Conservation (phyloP, 352 stramenopile genomes). For the Phytophthora agathidicida region DNA sequence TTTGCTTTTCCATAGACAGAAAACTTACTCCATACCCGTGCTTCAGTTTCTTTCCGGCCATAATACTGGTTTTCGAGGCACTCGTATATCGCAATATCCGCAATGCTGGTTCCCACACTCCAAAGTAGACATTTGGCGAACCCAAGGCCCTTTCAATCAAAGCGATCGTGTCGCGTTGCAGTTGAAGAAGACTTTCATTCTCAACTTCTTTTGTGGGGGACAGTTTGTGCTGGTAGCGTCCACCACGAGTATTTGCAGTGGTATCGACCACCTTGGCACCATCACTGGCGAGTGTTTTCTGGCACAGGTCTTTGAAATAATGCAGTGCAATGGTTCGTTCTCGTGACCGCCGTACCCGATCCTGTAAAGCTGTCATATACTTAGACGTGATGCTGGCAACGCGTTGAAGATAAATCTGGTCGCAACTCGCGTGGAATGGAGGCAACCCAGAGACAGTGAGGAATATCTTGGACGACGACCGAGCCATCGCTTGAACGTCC, state of each 20-base stretch:
- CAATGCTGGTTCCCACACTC: constrained; percentile 57
- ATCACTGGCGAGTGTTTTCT: constrained; percentile 19
- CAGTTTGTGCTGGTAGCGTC: constrained; percentile 17
- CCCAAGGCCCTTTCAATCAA: constrained; percentile 44
- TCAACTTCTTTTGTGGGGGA: constrained; percentile 48
- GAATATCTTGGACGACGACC: constrained; percentile 35
- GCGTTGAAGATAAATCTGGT: constrained; percentile 57
- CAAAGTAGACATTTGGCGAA: constrained; percentile 66
- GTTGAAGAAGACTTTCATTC: constrained; percentile 38
- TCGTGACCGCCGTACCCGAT: constrained; percentile 52
- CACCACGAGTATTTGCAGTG: neutral
- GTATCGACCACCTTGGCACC: neutral
- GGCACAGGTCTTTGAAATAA: constrained; percentile 35
- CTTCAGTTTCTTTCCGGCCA: constrained; percentile 67
- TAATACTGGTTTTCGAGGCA: constrained; percentile 56
- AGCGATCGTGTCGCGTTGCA: constrained; percentile 42
- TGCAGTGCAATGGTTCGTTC: constrained; percentile 34
- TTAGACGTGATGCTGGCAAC: constrained; percentile 42
- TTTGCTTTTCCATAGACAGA: constrained; percentile 38
- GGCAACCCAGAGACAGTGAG: constrained; percentile 43
- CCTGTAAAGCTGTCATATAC: constrained; percentile 35
- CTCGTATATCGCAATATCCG: constrained; percentile 55
- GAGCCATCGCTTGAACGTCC: constrained; percentile 32
- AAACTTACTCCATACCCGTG: constrained; percentile 70
- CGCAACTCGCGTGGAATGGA: constrained; percentile 51